These are phyloP conservation scores for Phytophthora podocarpi DNA, from an alignment of 352 stramenopile species.

Conservation along the genomic window DNA sequence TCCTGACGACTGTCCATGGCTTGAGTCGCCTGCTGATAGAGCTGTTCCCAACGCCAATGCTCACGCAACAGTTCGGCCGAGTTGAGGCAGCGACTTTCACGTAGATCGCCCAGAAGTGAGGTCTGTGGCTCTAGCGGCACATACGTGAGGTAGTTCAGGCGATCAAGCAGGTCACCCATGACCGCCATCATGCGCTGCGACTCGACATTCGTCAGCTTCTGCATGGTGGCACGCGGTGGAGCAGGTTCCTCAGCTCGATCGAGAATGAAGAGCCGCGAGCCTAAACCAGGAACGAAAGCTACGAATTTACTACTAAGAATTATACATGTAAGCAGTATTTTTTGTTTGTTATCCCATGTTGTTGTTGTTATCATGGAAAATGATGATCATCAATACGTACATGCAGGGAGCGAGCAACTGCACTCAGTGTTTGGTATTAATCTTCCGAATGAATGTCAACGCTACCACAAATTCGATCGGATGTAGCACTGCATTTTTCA, in stretches of 20 bases:
- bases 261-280: conserved; percentile 18
- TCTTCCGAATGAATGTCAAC: no score
- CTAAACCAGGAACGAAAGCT: not conserved
- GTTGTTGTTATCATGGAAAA: no score
- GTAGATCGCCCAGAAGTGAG: conserved; percentile 57
- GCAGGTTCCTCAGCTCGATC: not conserved
- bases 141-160: conserved; percentile 87
- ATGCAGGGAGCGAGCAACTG: no score
- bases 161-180: conserved; percentile 84
- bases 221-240: conserved; percentile 44
- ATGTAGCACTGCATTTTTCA: no score
- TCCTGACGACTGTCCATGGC: conserved; percentile 62
- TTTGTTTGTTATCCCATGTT: no score
- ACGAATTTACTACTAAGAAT: no score
- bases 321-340: no score
- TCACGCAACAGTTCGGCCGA: conserved; percentile 65
- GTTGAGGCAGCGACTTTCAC: conserved; percentile 67
- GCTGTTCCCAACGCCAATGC: conserved; percentile 83
- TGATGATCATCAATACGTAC: no score
- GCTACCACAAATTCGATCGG: no score
- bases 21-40: conserved; percentile 64
- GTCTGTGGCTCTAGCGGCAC: conserved; percentile 69
- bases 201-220: conserved; percentile 90
- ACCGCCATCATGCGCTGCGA: conserved; percentile 89
- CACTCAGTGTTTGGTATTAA: no score